Evolutionary conservation across 106 monocot genomes (phyloP).

Genomic region (Acanthochlamys bracteata): DNA sequence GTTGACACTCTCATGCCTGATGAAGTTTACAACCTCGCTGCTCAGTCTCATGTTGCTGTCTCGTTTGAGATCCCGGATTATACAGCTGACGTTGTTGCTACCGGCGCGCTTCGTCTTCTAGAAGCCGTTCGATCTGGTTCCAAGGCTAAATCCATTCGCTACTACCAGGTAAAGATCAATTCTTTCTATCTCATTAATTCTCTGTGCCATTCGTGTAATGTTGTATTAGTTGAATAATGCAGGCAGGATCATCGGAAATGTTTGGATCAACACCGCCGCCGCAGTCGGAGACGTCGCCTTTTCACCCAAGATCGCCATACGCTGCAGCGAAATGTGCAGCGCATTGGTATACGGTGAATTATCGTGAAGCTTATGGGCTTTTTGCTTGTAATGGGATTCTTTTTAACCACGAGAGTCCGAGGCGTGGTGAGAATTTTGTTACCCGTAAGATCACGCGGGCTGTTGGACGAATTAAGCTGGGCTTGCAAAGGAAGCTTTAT

Average conservation of each 20-base stretch:
- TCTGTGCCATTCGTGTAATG: slow-evolving; percentile 44
- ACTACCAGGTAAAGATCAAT: slow-evolving; percentile 41
- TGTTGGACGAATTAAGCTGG: slow-evolving; percentile 80
- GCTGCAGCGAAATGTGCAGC: slow-evolving; percentile 94
- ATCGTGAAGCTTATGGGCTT: slow-evolving; percentile 88
- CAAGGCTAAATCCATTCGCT: slow-evolving; percentile 37
- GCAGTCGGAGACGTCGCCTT: slow-evolving; percentile 67
- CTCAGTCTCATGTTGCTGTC: slow-evolving; percentile 96
- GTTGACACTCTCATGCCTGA: slow-evolving; percentile 77
- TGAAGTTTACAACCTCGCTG: slow-evolving; percentile 98
- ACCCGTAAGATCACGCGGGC: slow-evolving; percentile 96
- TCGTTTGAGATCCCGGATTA: slow-evolving; percentile 99
- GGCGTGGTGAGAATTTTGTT: slow-evolving; percentile 94
- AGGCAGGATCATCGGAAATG: slow-evolving; percentile 96
- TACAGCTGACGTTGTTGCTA: slow-evolving; percentile 93
- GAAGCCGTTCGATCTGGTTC: slow-evolving; percentile 75
- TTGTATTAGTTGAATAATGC: neutral
- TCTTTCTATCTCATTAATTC: too few relatives aligned
- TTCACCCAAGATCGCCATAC: slow-evolving; percentile 95
- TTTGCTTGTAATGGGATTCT: slow-evolving; percentile 95
- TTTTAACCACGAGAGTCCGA: slow-evolving; percentile 94
- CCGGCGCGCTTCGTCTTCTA: slow-evolving; percentile 88
- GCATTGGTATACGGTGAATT: slow-evolving; percentile 96
- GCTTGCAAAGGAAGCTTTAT: slow-evolving; percentile 84
- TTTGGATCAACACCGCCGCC: slow-evolving; percentile 95